Conservation (phyloP, 345 rosid species). For the Zanthoxylum bungeanum region DNA sequence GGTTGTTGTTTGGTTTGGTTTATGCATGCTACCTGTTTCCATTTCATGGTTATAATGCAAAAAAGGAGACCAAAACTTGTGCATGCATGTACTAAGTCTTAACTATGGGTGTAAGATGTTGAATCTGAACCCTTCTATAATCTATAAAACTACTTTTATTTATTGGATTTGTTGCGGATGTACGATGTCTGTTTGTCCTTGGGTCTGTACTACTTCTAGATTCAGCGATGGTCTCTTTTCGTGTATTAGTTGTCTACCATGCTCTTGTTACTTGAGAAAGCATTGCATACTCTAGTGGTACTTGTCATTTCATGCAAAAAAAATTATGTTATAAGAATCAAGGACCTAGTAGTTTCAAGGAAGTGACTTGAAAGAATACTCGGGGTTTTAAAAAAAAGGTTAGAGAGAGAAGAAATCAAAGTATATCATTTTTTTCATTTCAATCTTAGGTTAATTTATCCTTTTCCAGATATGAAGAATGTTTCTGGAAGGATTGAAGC, state of each 20-base stretch:
- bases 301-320: background rate
- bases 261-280: background rate
- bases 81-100: background rate
- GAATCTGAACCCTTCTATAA: background rate
- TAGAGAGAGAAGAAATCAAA: background rate
- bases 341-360: background rate
- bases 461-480: background rate
- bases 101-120: background rate
- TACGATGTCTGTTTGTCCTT: background rate
- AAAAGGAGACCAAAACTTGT: background rate
- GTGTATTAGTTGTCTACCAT: background rate
- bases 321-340: background rate
- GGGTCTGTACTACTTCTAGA: background rate
- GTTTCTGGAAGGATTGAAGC: background rate
- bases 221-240: background rate
- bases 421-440: background rate
- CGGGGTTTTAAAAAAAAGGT: background rate
- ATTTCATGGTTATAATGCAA: background rate
- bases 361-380: background rate
- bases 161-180: background rate
- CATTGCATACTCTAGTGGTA: background rate
- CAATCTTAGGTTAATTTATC: background rate
- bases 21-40: no score
- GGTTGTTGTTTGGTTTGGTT: no score
- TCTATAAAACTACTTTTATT: background rate